Percentiles rank a stretch among this genome's conserved stretches.
Conservation (phyloP, 2,329 filamentous ascomycete species). For the Ophiostoma fasciatum region DNA sequence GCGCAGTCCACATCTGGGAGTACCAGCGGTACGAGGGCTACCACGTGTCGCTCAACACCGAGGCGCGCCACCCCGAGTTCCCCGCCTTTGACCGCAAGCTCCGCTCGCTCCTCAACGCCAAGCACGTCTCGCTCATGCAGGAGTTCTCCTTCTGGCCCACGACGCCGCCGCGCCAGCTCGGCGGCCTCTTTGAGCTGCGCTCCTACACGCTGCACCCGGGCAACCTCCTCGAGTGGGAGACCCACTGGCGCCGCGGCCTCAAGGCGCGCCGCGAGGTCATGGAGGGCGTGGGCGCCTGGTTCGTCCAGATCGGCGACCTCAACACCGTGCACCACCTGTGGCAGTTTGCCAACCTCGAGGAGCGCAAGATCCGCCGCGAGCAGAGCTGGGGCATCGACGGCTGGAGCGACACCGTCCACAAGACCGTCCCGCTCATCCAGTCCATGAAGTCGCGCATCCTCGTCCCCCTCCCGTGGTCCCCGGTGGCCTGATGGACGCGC, state of each 20-base stretch:
- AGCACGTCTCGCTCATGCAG: slow-evolving; percentile 89
- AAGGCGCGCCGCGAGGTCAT: slow-evolving; percentile 89
- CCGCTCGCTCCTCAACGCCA: slow-evolving; percentile 68
- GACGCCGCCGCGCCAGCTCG: slow-evolving; percentile 73
- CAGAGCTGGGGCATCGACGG: slow-evolving; percentile 91
- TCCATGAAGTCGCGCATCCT: slow-evolving; percentile 89
- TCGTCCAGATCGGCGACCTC: slow-evolving; percentile 92
- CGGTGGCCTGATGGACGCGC: slow-evolving; percentile 54
- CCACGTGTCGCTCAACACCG: slow-evolving; percentile 77
- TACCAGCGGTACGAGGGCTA: slow-evolving; percentile 96
- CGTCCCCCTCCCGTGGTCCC: slow-evolving; percentile 92
- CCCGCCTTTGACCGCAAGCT: slow-evolving; percentile 72
- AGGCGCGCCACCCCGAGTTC: slow-evolving; percentile 72
- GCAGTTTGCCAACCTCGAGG: slow-evolving; percentile 96
- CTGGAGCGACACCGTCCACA: slow-evolving; percentile 95
- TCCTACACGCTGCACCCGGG: slow-evolving; percentile 95
- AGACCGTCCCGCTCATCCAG: slow-evolving; percentile 94
- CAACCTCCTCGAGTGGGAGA: slow-evolving; percentile 96
- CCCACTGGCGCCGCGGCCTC: slow-evolving; percentile 87
- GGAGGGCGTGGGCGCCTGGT: slow-evolving; percentile 98
- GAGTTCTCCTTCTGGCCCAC: slow-evolving; percentile 99
- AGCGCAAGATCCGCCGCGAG: slow-evolving; percentile 78
- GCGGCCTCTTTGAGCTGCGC: slow-evolving; percentile 87
- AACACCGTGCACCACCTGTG: slow-evolving; percentile 97
- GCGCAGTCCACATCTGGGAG: slow-evolving; percentile 93